These are phyloP conservation scores for Nevesoporus exiguus DNA, from an alignment of 768 basidiomycete genomes.

Conservation along the genomic window DNA sequence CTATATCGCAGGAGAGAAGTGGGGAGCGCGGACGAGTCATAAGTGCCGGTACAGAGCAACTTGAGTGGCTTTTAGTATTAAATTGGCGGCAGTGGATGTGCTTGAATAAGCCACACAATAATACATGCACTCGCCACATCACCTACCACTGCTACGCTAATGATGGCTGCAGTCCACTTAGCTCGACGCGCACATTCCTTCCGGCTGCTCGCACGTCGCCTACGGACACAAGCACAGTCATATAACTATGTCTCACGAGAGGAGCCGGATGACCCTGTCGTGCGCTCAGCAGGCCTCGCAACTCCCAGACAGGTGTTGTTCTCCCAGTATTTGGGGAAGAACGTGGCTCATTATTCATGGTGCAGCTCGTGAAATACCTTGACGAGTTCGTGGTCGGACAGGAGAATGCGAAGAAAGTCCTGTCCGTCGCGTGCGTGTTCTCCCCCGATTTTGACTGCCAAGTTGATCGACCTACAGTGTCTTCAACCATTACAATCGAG, in stretches of 20 bases:
- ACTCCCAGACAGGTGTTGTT: constrained; percentile 52
- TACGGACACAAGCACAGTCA: constrained; percentile 57
- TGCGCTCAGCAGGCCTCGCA: constrained; percentile 47
- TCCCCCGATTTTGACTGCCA: neutral
- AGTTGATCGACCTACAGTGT: constrained; percentile 48
- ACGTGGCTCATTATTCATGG: constrained; percentile 8
- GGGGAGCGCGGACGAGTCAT: constrained; percentile 50
- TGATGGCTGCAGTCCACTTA: constrained; percentile 21
- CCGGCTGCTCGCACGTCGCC: constrained; percentile 30
- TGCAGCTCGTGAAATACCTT: constrained; percentile 77
- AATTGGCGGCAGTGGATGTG: constrained; percentile 2
- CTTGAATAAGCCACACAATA: too few species aligned
- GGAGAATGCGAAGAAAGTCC: constrained; percentile 86
- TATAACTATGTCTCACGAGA: constrained; percentile 39
- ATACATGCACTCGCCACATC: neutral
- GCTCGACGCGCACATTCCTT: constrained; percentile 28
- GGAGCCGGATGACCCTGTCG: constrained; percentile 32
- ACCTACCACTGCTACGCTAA: constrained; percentile 4
- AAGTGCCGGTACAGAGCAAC: too few species aligned
- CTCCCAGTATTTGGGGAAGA: neutral
- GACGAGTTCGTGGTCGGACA: constrained; percentile 91
- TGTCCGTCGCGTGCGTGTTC: constrained; percentile 83
- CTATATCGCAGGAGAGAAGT: constrained; percentile 36
- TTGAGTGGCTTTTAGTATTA: too few species aligned
- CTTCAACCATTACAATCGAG: constrained; percentile 93